phyloP scores from a whole-genome alignment of 2,329 filamentous ascomycete species.

The Phialocephala subalpina region DNA sequence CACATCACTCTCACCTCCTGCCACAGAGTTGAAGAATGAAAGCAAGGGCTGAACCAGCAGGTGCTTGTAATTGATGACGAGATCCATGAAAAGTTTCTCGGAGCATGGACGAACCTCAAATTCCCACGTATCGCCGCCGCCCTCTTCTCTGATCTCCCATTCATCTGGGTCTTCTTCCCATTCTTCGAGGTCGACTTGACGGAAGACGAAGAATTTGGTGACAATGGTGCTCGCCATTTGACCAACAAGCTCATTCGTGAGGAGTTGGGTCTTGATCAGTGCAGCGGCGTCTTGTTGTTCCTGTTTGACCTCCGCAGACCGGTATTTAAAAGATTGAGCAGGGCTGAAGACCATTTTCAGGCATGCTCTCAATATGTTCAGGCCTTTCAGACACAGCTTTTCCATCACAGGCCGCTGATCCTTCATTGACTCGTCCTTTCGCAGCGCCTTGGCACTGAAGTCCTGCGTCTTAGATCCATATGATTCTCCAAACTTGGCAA shows the following conservation, averaged over 20 bases:
- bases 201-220: slow-evolving; percentile 87
- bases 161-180: slow-evolving; percentile 97
- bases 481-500: slow-evolving; percentile 77
- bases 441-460: slow-evolving; percentile 52
- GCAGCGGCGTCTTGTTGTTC: slow-evolving; percentile 76
- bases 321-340: slow-evolving; percentile 83
- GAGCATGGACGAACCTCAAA: slow-evolving; percentile 92
- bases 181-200: slow-evolving; percentile 82
- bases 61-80: slow-evolving; percentile 88
- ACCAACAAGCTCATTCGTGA: slow-evolving; percentile 79
- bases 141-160: slow-evolving; percentile 92
- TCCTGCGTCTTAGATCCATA: slow-evolving; percentile 61
- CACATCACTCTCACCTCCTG: slow-evolving; percentile 69
- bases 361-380: slow-evolving; percentile 83
- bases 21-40: slow-evolving; percentile 81
- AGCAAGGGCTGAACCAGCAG: slow-evolving; percentile 82
- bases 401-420: slow-evolving; percentile 73
- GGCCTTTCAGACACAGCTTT: slow-evolving; percentile 81
- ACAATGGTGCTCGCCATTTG: slow-evolving; percentile 87
- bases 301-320: slow-evolving; percentile 75
- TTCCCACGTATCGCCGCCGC: slow-evolving; percentile 85
- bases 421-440: slow-evolving; percentile 54
- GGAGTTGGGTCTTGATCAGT: slow-evolving; percentile 75
- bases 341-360: slow-evolving; percentile 86
- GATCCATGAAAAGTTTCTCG: slow-evolving; percentile 91